Conservation (phyloP, 2,329 filamentous ascomycete species). For the Monosporascus cannonballus region DNA sequence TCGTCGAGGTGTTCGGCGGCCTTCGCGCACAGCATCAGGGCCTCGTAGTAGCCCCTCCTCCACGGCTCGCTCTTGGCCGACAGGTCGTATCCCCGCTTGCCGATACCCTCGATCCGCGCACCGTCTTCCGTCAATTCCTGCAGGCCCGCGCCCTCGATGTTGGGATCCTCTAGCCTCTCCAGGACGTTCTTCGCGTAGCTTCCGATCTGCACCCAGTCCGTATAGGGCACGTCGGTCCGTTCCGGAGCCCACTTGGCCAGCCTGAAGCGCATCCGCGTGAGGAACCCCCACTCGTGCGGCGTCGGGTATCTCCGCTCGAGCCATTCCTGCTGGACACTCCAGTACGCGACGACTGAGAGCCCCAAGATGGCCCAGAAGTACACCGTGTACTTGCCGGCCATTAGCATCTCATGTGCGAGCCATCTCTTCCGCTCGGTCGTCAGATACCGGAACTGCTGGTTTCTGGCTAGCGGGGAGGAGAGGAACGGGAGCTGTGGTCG, state of each 20-base stretch:
- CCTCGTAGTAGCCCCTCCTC: constrained; percentile 79
- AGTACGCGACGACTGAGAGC: constrained; percentile 54
- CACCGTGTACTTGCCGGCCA: constrained; percentile 62
- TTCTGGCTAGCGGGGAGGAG: constrained; percentile 34
- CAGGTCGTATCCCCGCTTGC: constrained; percentile 57
- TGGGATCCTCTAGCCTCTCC: constrained; percentile 61
- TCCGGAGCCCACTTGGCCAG: constrained; percentile 56
- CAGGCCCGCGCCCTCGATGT: constrained; percentile 62
- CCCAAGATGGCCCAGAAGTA: constrained; percentile 58
- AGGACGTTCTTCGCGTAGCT: constrained; percentile 55
- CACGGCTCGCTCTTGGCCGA: constrained; percentile 73
- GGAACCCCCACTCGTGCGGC: constrained; percentile 73
- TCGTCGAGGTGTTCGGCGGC: constrained; percentile 77
- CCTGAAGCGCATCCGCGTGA: constrained; percentile 62
- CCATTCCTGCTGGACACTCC: constrained; percentile 65
- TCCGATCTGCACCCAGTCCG: constrained; percentile 66
- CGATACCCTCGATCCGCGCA: constrained; percentile 47
- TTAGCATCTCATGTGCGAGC: constrained; percentile 63
- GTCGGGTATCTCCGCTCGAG: constrained; percentile 73
- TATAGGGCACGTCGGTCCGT: constrained; percentile 43
- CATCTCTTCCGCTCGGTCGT: constrained; percentile 72
- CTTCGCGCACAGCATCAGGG: constrained; percentile 69
- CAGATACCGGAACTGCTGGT: constrained; percentile 61
- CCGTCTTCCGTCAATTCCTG: constrained; percentile 49
- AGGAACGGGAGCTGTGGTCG: constrained; percentile 48